Percentiles rank a stretch among this genome's conserved stretches.
Conservation (phyloP, 2,329 filamentous ascomycete species). For the Endothia cerciana region DNA sequence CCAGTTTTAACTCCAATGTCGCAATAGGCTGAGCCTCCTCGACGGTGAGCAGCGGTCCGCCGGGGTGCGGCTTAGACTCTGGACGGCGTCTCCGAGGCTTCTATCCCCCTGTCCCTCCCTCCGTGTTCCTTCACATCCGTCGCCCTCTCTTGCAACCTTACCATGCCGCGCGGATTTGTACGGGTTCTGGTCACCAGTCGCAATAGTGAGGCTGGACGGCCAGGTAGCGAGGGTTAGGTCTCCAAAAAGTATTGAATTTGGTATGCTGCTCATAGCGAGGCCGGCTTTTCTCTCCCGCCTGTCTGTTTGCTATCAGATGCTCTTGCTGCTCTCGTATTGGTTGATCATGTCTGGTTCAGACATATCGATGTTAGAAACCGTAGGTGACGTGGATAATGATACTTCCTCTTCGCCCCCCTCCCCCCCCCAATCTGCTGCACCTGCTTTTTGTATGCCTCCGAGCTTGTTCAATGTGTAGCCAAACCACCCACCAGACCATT, state of each 20-base stretch:
- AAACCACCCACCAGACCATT: not conserved
- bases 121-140: too few species aligned
- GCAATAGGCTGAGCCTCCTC: not conserved
- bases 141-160: too few species aligned
- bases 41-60: not conserved
- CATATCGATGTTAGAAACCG: slow-evolving; percentile 8
- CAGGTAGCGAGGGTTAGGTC: not conserved
- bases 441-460: not conserved
- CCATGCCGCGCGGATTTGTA: too few species aligned
- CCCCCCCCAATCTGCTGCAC: not conserved
- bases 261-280: slow-evolving; percentile 5
- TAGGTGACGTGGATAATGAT: slow-evolving; percentile 1
- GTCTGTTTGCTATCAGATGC: not conserved
- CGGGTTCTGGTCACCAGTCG: too few species aligned
- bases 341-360: slow-evolving; percentile 1
- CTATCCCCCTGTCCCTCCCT: not conserved
- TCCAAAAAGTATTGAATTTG: not conserved
- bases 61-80: not conserved
- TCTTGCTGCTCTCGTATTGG: slow-evolving; percentile 14
- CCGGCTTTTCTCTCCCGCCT: slow-evolving; percentile 2
- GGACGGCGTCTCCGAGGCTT: slow-evolving; percentile 6
- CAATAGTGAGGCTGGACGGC: not conserved
- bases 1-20: too few species aligned
- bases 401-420: not conserved
- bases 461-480: not conserved